Conservation (phyloP, 164 flowering plant species). For the Liquidambar formosana region DNA sequence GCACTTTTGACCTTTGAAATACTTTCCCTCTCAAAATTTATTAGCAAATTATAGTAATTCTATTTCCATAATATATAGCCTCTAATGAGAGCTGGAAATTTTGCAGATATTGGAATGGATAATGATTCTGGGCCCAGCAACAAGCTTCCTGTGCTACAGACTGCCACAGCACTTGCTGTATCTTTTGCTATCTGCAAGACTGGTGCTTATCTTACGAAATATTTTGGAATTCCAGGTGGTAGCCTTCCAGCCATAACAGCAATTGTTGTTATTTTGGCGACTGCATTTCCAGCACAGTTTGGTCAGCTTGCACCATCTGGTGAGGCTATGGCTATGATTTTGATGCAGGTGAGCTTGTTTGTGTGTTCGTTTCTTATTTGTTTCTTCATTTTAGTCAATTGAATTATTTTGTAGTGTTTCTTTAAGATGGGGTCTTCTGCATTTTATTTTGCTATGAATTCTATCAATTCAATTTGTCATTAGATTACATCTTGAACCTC, state of each 20-base stretch:
- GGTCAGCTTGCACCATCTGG: slow-evolving; percentile 79
- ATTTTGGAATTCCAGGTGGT: slow-evolving; percentile 63
- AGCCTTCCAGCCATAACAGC: slow-evolving; percentile 77
- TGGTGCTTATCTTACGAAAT: slow-evolving; percentile 46
- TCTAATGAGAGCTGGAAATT: not conserved
- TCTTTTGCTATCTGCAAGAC: slow-evolving; percentile 75
- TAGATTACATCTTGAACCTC: not conserved
- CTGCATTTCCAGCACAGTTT: slow-evolving; percentile 61
- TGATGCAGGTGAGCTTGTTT: slow-evolving; percentile 84
- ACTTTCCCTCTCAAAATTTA: no score
- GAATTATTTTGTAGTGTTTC: not conserved
- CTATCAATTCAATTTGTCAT: not conserved
- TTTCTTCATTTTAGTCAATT: not conserved
- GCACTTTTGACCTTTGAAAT: no score
- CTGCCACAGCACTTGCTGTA: slow-evolving; percentile 71
- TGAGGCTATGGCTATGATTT: slow-evolving; percentile 73
- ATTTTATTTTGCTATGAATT: not conserved
- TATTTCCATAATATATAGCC: not conserved
- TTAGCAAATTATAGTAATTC: not conserved
- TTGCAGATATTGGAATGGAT: slow-evolving; percentile 44
- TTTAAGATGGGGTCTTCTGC: not conserved
- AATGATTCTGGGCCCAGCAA: slow-evolving; percentile 31
- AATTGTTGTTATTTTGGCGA: slow-evolving; percentile 68
- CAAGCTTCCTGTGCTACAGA: slow-evolving; percentile 62
- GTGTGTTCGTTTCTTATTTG: no score